These are phyloP conservation scores for Andrographis paniculata DNA, from an alignment of 305 asterid genomes.

Conservation along the genomic window DNA sequence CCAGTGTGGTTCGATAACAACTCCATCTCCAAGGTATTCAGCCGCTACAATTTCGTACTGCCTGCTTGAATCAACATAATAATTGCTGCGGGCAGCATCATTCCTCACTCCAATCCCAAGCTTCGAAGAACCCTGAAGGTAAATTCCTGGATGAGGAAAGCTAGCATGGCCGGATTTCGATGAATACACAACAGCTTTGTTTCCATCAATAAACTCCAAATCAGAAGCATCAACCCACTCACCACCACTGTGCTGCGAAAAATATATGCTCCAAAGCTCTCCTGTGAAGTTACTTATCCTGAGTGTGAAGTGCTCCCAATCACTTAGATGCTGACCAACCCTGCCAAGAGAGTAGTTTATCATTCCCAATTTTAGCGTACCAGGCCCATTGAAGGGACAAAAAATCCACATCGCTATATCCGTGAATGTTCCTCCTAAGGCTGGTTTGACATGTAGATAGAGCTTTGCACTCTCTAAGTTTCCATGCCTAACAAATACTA, in stretches of 20 bases:
- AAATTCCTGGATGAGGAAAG: constrained; percentile 72
- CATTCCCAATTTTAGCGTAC: constrained; percentile 59
- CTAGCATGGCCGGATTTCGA: constrained; percentile 77
- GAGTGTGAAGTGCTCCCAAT: constrained; percentile 92
- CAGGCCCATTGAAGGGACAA: constrained; percentile 92
- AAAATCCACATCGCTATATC: constrained; percentile 85
- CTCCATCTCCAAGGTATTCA: constrained; percentile 66
- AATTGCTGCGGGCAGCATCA: constrained; percentile 49
- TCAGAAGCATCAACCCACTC: constrained; percentile 62
- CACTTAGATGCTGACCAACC: constrained; percentile 83
- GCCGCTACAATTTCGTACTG: constrained; percentile 70
- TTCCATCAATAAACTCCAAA: constrained; percentile 65
- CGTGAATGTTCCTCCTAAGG: constrained; percentile 76
- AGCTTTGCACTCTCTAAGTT: constrained; percentile 63
- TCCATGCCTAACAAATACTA: constrained; percentile 42
- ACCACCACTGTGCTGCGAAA: constrained; percentile 94
- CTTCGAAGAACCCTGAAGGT: constrained; percentile 65
- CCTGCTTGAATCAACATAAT: constrained; percentile 57
- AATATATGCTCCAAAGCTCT: constrained; percentile 81
- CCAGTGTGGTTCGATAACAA: constrained; percentile 62
- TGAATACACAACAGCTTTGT: constrained; percentile 61
- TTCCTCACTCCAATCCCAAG: constrained; percentile 82
- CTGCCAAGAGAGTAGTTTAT: constrained; percentile 44
- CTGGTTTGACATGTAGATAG: constrained; percentile 77
- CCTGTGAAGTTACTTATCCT: constrained; percentile 74